A percentile compares a stretch with the other conserved stretches of the same genome.
These are phyloP conservation scores for Oemleria cerasiformis DNA, from an alignment of 306 rosid species.

Conservation along the genomic window DNA sequence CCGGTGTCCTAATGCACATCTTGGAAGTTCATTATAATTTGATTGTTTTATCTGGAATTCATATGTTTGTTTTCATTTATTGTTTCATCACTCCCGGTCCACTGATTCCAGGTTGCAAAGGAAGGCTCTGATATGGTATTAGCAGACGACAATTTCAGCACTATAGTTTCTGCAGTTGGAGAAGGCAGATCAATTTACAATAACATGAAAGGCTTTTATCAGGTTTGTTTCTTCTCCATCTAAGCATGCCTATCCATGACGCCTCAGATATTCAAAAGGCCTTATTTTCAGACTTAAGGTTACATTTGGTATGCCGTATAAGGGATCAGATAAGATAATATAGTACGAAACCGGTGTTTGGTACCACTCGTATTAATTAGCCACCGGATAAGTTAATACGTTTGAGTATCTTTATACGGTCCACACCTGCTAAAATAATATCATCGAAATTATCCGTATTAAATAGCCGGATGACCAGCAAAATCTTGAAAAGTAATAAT, in stretches of 20 bases:
- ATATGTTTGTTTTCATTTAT: neutral
- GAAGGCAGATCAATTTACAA: slow-evolving; percentile 96
- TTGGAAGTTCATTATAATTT: neutral
- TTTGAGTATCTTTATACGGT: too few species aligned
- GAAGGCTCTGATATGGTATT: slow-evolving; percentile 97
- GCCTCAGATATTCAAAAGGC: neutral
- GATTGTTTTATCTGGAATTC: neutral
- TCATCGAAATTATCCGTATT: too few species aligned
- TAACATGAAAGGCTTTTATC: slow-evolving; percentile 93
- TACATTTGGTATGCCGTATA: too few species aligned
- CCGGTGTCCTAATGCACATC: neutral
- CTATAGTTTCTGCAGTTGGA: slow-evolving; percentile 93
- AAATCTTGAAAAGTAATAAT: too few species aligned
- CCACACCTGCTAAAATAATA: too few species aligned
- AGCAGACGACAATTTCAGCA: slow-evolving; percentile 90
- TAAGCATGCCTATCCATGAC: neutral
- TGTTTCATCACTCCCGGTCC: neutral
- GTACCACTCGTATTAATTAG: too few species aligned
- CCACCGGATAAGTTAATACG: too few species aligned
- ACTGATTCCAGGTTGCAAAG: slow-evolving; percentile 74
- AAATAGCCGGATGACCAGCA: too few species aligned
- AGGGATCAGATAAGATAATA: too few species aligned
- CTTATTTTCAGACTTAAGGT: neutral
- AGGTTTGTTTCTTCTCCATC: slow-evolving; percentile 42
- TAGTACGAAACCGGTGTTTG: too few species aligned